Base-by-base conservation (phyloP, 1,284 basidiomycete species). In the Agroathelia rolfsii region DNA sequence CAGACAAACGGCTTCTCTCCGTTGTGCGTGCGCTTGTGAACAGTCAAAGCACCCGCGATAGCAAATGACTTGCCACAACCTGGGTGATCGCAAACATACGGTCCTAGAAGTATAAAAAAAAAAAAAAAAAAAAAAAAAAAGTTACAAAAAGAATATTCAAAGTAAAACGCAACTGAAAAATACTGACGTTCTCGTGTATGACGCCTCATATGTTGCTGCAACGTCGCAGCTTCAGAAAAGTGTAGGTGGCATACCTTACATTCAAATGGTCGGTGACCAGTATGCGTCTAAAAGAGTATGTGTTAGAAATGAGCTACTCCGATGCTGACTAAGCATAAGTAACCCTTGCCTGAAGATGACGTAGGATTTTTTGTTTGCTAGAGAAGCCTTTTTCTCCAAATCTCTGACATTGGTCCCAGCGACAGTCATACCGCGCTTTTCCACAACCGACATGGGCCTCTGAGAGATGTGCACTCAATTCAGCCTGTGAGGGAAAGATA, bases 51-150 rank as follows among this genome's bases (percentile, higher is more conserved):
- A 7, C 88, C 89, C 0, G 88, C 83, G 30, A 93, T 90, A 0
- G 92, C 84, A 52, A 97, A 97, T 1, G 80, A 73, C 53, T 97
- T 96, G 21, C 77, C 79, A 50, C 93, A 97, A 0, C 84, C 87
- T 0, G 89, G 86, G 47, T 73, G 69, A 48, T 89, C 85, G 55
- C 94, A 96, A 11, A 75, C 61, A 52, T 90, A 96, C 5, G 93
- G 93, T 49, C 84, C 86, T 90, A n/a, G n/a, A n/a, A n/a, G n/a
- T n/a, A n/a, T n/a, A 39, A 20, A 28, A 16, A 25, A n/a, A n/a
- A n/a, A n/a, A n/a, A n/a, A n/a, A n/a, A n/a, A n/a, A n/a, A n/a
- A n/a, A n/a, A n/a, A n/a, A n/a, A n/a, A n/a, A n/a, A n/a, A n/a
- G n/a, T n/a, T n/a, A n/a, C n/a, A n/a, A n/a, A n/a, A n/a, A n/a